phyloP scores from a whole-genome alignment of 2,329 filamentous ascomycete species.

The Whalleya microplaca region DNA sequence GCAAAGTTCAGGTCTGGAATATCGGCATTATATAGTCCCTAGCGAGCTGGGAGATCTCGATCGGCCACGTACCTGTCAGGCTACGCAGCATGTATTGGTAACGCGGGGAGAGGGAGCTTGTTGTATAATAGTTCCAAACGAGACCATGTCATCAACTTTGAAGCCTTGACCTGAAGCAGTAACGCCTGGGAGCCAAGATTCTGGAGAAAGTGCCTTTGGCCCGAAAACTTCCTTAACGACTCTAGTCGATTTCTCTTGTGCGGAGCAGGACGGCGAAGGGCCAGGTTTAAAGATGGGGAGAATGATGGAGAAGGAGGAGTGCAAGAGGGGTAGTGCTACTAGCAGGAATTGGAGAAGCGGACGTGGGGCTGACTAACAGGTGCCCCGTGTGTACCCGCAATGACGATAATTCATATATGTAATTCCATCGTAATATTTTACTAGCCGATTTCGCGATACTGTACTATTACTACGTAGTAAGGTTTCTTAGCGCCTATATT shows the following conservation, averaged over 20 bases:
- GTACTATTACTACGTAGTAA: background rate
- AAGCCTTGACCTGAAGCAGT: slow-evolving; percentile 14
- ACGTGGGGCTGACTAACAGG: background rate
- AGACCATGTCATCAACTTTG: slow-evolving; percentile 16
- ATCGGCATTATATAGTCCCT: too few species aligned
- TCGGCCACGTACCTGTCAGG: slow-evolving; percentile 1
- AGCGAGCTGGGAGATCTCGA: slow-evolving; percentile 16
- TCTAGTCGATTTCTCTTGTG: background rate
- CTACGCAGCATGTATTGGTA: background rate
- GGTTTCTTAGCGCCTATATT: background rate
- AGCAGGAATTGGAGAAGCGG: background rate
- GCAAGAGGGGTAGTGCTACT: background rate
- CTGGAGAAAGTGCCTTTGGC: slow-evolving; percentile 16
- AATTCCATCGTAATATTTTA: background rate
- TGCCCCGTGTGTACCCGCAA: background rate
- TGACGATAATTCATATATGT: background rate
- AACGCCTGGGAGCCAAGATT: slow-evolving; percentile 11
- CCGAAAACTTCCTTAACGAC: slow-evolving; percentile 7
- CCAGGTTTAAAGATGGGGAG: background rate
- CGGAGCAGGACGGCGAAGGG: slow-evolving; percentile 14
- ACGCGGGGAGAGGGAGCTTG: background rate
- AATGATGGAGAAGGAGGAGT: background rate
- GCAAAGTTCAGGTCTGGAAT: too few species aligned
- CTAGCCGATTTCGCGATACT: background rate
- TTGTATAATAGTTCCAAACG: slow-evolving; percentile 1